Evolutionary conservation across 768 basidiomycete species (phyloP).

Genomic region (Pisolithus sp.): DNA sequence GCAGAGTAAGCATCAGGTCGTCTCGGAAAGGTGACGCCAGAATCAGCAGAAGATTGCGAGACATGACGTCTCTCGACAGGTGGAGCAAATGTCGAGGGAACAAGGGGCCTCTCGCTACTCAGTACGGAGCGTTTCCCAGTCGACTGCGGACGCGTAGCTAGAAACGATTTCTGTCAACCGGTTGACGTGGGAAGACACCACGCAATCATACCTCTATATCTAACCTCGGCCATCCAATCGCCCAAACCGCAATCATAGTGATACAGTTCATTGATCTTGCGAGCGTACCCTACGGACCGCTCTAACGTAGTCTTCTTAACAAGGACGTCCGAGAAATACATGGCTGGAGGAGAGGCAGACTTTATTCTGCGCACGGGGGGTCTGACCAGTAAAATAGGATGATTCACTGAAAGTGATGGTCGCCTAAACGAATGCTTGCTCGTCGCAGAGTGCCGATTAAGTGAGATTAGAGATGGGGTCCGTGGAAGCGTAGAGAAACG

Average conservation of each 20-base stretch:
- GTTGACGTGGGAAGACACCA: neutral
- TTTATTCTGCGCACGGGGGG: constrained; percentile 27
- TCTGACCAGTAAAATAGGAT: constrained; percentile 20
- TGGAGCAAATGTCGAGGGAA: constrained; percentile 36
- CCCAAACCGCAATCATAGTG: constrained; percentile 68
- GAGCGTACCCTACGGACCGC: constrained; percentile 65
- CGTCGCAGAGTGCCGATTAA: constrained; percentile 14
- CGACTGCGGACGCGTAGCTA: constrained; percentile 17
- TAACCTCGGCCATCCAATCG: constrained; percentile 65
- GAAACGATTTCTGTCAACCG: constrained; percentile 2
- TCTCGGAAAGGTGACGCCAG: constrained; percentile 73
- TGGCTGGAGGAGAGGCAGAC: constrained; percentile 51
- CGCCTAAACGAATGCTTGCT: constrained; percentile 20
- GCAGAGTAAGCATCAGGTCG: constrained; percentile 74
- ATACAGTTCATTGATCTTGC: constrained; percentile 79
- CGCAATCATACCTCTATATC: constrained; percentile 42
- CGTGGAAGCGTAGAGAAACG: constrained; percentile 56
- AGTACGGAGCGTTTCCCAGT: constrained; percentile 22
- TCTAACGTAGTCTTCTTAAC: constrained; percentile 52
- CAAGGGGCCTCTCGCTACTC: constrained; percentile 17
- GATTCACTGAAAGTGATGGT: constrained; percentile 28
- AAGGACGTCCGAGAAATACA: constrained; percentile 64
- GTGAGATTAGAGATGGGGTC: constrained; percentile 55
- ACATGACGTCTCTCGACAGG: constrained; percentile 57
- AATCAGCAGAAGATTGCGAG: constrained; percentile 65